Base-by-base conservation (phyloP, 2,329 filamentous ascomycete genomes). In the Pseudogymnoascus sp. region DNA sequence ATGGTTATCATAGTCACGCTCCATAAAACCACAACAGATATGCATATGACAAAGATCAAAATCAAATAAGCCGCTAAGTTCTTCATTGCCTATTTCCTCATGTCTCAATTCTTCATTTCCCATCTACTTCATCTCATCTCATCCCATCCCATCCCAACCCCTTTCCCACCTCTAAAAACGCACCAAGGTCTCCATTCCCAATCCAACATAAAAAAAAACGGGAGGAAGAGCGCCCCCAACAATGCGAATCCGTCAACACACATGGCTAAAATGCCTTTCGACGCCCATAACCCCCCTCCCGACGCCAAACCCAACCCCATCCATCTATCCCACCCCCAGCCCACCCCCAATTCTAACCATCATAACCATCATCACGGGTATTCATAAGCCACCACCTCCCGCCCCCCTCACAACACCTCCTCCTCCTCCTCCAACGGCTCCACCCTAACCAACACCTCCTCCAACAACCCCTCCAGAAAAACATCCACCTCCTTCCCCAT, bases 401-500 rank as follows among this genome's bases (percentile, higher is more conserved):
- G 0, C 11, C 10, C 42, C 18, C 8, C 21, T 50, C 44, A 50
- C 44, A 50, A 10, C 44, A 59, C 72, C 62, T 74, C 72, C 67
- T 85, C 84, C n/a, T 85, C 84, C 68, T 91, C 90, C 70, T 94
- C 90, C 65, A 92, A 80, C 3, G 92, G 90, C 77, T 97, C 93
- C 12, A 97, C 91, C 63, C 94, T 79, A 37, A 97, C 92, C 21
- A 99, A 78, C 23, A 99, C 88, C 78, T 99, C 94, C 74, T 99
- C 94, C 35, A 99, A 78, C 66, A 97, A 84, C 0, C 92, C 93
- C 74, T 99, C 94, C 6, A 97, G 76, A 69, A 97, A 95, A 0
- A 90, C 91, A 50, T 87, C 86, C 1, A 96, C 92, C 25, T 93
- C 92, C 50, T 91, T 87, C 0, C 92, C 93, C 93, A 97, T 97